Percentiles rank a stretch among this genome's conserved stretches.
phyloP scores from a whole-genome alignment of 2,329 filamentous ascomycete genomes.

The Mariannaea sp. region DNA sequence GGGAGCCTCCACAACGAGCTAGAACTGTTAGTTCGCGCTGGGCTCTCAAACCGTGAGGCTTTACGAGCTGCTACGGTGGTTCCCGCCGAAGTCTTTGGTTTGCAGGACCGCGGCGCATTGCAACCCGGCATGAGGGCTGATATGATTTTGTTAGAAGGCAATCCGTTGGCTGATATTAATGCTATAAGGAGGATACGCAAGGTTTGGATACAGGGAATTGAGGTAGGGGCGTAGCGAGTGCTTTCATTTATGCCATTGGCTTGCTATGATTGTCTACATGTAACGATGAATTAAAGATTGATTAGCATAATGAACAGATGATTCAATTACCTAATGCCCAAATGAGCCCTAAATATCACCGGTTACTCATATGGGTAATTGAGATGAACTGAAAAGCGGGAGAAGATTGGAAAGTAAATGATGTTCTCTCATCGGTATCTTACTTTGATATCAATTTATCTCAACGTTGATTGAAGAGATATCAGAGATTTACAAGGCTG shows the following conservation, averaged over 20 bases:
- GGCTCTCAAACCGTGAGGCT: slow-evolving; percentile 26
- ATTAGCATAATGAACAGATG: background rate
- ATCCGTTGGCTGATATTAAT: slow-evolving; percentile 38
- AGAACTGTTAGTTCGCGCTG: slow-evolving; percentile 28
- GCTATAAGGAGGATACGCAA: slow-evolving; percentile 33
- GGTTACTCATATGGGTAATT: background rate
- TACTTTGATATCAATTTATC: background rate
- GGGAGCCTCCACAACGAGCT: slow-evolving; percentile 35
- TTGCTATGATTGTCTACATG: too few species aligned
- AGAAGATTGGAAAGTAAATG: background rate
- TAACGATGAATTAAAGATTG: background rate
- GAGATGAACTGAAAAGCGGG: background rate
- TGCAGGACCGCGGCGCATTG: slow-evolving; percentile 36
- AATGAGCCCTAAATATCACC: background rate
- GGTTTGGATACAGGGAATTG: slow-evolving; percentile 37
- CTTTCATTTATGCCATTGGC: too few species aligned
- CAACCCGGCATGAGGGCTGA: slow-evolving; percentile 36
- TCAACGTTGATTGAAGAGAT: background rate
- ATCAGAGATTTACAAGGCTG: background rate
- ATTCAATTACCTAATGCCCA: background rate
- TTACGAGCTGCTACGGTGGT: slow-evolving; percentile 30
- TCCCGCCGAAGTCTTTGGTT: slow-evolving; percentile 28
- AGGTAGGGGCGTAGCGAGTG: slow-evolving; percentile 10
- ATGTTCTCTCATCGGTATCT: background rate
- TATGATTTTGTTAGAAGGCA: slow-evolving; percentile 37